Evolutionary conservation across 441 rosid species (phyloP).

Genomic region (Euphorbia corollata): DNA sequence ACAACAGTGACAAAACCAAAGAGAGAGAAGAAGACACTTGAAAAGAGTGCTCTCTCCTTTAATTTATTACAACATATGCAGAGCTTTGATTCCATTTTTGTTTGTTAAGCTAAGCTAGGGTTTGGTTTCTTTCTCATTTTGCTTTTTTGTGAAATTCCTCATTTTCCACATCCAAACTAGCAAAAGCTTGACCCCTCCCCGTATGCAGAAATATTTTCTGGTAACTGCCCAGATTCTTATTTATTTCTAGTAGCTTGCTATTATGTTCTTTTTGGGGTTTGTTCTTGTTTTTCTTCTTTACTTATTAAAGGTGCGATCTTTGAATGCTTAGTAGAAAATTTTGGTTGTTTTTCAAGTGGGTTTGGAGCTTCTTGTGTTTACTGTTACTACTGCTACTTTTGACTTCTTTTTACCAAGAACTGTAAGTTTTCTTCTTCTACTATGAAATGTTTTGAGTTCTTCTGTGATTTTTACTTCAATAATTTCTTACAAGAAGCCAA

Average conservation of each 20-base stretch:
- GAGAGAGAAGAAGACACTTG: conserved; percentile 19
- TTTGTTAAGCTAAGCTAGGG: neutral
- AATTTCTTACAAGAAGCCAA: neutral
- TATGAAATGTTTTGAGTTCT: neutral
- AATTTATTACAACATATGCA: too few species aligned
- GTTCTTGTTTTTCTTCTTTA: neutral
- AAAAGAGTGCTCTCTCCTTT: conserved; percentile 24
- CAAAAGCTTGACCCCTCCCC: neutral
- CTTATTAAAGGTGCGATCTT: neutral
- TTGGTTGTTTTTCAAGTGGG: neutral
- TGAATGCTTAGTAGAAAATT: neutral
- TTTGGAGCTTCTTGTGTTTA: neutral
- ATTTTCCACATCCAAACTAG: neutral
- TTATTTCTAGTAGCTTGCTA: neutral
- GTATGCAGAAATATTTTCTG: too few species aligned
- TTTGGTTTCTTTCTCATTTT: conserved; percentile 10
- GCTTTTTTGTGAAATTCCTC: neutral
- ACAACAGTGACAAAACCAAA: conserved; percentile 14
- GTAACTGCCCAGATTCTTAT: neutral
- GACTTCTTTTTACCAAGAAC: conserved; percentile 6
- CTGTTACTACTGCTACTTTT: conserved; percentile 5
- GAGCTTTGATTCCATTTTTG: too few species aligned
- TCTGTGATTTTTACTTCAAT: neutral
- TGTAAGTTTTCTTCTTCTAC: neutral
- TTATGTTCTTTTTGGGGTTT: neutral